Evolutionary conservation across 345 rosid species (phyloP).

Genomic region (Populus nigra): DNA sequence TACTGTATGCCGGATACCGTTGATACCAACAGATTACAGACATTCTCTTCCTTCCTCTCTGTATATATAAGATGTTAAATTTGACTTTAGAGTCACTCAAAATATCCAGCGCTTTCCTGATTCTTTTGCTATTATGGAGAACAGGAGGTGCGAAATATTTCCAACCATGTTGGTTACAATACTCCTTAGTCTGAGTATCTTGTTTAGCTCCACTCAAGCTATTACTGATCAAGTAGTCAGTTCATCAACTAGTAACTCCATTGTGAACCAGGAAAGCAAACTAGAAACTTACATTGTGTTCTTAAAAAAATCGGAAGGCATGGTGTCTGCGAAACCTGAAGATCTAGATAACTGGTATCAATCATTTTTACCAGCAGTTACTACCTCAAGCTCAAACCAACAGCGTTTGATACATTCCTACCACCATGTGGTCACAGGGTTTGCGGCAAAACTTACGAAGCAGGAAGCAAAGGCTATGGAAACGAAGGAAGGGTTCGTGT

Average conservation of each 20-base stretch:
- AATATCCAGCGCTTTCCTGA: not conserved
- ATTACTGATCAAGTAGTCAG: not conserved
- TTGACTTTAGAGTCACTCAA: not conserved
- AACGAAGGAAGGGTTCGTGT: conserved; percentile 23
- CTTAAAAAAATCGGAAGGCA: conserved; percentile 17
- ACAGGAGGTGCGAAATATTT: not conserved
- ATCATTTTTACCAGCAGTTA: conserved; percentile 30
- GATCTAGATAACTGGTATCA: conserved; percentile 26
- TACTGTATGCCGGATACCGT: not conserved
- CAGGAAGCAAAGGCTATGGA: conserved; percentile 23
- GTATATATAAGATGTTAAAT: not conserved
- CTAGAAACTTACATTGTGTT: conserved; percentile 33
- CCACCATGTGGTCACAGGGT: conserved; percentile 25
- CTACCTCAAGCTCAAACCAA: conserved; percentile 9
- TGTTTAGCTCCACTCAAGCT: not conserved
- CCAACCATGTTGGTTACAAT: not conserved
- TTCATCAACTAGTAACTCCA: not conserved
- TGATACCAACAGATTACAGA: not conserved
- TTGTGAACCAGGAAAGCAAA: not conserved
- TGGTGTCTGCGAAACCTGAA: conserved; percentile 3
- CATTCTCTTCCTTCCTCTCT: not conserved
- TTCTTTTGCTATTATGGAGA: not conserved
- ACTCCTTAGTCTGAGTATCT: not conserved
- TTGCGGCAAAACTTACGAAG: conserved; percentile 30
- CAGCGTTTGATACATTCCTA: conserved; percentile 25